Evolutionary conservation across 495 filamentous ascomycete genomes (phyloP), one percentile per base, ranked within the genome.

Genomic region (Aspergillus diversus): DNA sequence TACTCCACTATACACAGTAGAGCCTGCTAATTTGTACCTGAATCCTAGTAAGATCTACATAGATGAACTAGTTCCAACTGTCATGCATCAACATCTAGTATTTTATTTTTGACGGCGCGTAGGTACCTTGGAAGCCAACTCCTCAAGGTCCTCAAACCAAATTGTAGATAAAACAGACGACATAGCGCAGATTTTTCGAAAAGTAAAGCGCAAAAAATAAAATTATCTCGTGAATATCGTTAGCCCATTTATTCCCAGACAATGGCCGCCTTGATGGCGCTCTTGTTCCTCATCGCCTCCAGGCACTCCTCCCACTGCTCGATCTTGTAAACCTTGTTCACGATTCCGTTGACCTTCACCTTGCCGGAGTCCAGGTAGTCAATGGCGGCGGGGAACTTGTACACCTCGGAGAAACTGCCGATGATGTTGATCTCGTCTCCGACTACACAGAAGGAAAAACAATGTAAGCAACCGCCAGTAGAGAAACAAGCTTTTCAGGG

Each of bases 321-420:
- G 46, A 79, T 73, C 69, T 71, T 81, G 64, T 80, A 85, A 39
- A 72, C 70, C 70, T 84, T 82, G 73, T 82, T 81, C 21, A 84
- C 82, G 58, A 84, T 84, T 1, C 79, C 80, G 32, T 75, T 69
- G 17, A 84, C 80, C 74, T 86, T 89, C 58, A 89, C 82, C 77
- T 87, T 88, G 53, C 81, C 87, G 7, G 77, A 83, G 67, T 90
- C 88, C 39, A 89, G 81, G 73, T 90, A 90, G 74, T 87, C 84
- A 62, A 90, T 85, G 7, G 88, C 88, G 33, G 87, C 83, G 5
- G 88, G 87, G 81, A 89, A 91, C 81, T 89, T 90, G 77, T 88
- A 88, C 15, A 85, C 86, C 68, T 90, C 86, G 33, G 83, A 87
- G 80, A 90, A 90, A 42, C 82, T 87, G 33, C 87, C 87, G 43